Evolutionary conservation across 495 filamentous ascomycete species (phyloP).

Genomic region (Aspergillus nanangensis): DNA sequence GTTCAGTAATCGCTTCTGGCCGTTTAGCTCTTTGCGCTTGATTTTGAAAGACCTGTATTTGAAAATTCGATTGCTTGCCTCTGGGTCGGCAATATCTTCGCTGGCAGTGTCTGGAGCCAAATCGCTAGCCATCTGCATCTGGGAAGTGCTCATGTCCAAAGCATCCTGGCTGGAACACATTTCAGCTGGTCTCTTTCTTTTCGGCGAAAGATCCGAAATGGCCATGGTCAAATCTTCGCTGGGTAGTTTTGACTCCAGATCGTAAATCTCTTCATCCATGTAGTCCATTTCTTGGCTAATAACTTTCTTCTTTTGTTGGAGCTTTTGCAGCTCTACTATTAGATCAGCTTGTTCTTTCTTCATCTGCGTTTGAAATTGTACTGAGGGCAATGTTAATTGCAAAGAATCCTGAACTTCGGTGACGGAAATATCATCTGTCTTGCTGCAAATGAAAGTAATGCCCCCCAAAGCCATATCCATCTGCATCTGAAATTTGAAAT

Average conservation of each 20-base stretch:
- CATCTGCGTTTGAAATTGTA: slow-evolving; percentile 8
- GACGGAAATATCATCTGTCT: slow-evolving; percentile 62
- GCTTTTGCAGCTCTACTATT: not conserved
- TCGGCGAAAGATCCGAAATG: not conserved
- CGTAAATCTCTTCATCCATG: slow-evolving; percentile 26
- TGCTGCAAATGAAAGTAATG: slow-evolving; percentile 64
- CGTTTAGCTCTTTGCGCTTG: slow-evolving; percentile 33
- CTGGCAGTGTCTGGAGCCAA: too few species aligned
- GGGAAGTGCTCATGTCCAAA: too few species aligned
- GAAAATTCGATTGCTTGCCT: too few species aligned
- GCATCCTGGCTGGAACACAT: too few species aligned
- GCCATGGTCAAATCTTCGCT: not conserved
- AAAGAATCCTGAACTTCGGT: slow-evolving; percentile 45
- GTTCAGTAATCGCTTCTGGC: not conserved
- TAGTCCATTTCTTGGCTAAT: slow-evolving; percentile 29
- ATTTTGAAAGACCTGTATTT: not conserved
- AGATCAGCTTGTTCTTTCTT: not conserved
- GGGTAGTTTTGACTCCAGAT: slow-evolving; percentile 28
- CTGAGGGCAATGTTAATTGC: slow-evolving; percentile 22
- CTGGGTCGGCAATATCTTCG: too few species aligned
- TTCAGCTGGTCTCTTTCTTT: slow-evolving; percentile 24
- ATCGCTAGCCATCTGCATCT: too few species aligned
- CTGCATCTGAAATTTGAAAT: slow-evolving; percentile 61
- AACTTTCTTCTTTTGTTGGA: slow-evolving; percentile 26
- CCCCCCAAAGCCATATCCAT: slow-evolving; percentile 54